Conservation (phyloP, 495 filamentous ascomycete genomes). For the Annulohypoxylon stygium region DNA sequence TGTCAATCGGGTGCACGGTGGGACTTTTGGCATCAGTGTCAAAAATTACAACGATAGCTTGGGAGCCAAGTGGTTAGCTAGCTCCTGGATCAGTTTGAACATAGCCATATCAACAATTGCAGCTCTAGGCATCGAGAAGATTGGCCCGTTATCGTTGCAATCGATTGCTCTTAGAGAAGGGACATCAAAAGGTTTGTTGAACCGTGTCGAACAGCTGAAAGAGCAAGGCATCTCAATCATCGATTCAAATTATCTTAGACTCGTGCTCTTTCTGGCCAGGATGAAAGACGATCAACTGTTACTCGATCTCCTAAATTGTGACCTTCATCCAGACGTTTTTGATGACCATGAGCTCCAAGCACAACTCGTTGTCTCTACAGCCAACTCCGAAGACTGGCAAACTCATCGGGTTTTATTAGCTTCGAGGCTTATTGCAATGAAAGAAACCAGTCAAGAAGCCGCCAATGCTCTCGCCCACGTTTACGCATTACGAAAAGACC, state of each 20-base stretch:
- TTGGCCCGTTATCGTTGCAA: constrained; percentile 79
- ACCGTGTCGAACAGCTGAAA: constrained; percentile 68
- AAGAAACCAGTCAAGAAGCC: constrained; percentile 33
- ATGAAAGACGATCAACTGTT: constrained; percentile 69
- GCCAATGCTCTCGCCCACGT: constrained; percentile 45
- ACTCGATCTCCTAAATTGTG: constrained; percentile 70
- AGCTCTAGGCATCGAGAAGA: constrained; percentile 72
- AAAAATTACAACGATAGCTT: constrained; percentile 71
- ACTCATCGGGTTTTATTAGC: constrained; percentile 49
- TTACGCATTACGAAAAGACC: constrained; percentile 39
- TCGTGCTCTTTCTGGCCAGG: constrained; percentile 69
- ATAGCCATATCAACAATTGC: constrained; percentile 72
- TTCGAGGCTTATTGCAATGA: constrained; percentile 43
- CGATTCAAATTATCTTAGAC: constrained; percentile 68
- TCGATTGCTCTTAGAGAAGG: constrained; percentile 74
- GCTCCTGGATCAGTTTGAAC: constrained; percentile 73
- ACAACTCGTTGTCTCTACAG: constrained; percentile 42
- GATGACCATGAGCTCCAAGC: constrained; percentile 73
- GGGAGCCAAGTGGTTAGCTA: constrained; percentile 79
- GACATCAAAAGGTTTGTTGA: constrained; percentile 64
- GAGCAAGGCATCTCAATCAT: constrained; percentile 70
- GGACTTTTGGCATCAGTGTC: constrained; percentile 60
- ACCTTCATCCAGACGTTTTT: constrained; percentile 81
- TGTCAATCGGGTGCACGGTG: constrained; percentile 59
- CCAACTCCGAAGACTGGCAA: constrained; percentile 47